Percentiles rank a stretch among this genome's conserved stretches.
These are phyloP conservation scores for Backusella morwellensis DNA, from an alignment of 192 early-diverging fungal species.

Conservation along the genomic window DNA sequence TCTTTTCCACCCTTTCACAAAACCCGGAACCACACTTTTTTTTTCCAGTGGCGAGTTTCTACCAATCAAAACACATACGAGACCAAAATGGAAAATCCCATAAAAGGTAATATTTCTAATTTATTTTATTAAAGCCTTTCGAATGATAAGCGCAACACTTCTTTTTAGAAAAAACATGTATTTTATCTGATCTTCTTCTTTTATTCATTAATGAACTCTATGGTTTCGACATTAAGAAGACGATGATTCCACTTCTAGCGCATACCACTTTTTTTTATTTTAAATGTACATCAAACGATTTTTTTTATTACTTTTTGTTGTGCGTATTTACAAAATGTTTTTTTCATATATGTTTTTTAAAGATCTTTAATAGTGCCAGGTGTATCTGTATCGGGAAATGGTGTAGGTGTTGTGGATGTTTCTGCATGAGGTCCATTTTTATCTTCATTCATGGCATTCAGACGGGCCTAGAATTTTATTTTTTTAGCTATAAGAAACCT, in stretches of 20 bases:
- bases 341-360: background rate
- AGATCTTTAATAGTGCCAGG: conserved; percentile 11
- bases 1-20: too few relatives aligned
- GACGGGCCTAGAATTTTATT: background rate
- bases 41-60: too few relatives aligned
- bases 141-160: background rate
- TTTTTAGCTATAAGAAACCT: background rate
- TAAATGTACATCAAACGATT: background rate
- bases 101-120: background rate
- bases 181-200: background rate
- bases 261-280: background rate
- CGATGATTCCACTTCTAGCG: too few relatives aligned
- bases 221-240: too few relatives aligned
- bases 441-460: conserved; percentile 4
- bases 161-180: background rate
- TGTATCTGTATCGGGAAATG: conserved; percentile 16
- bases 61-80: background rate
- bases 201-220: too few relatives aligned
- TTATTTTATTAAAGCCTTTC: background rate
- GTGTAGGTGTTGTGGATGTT: conserved; percentile 30
- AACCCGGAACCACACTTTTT: too few relatives aligned
- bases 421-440: conserved; percentile 18
- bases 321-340: background rate
- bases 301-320: background rate
- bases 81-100: background rate